Percentiles rank a stretch among this genome's conserved stretches.
Conservation (phyloP, 225 moss, liverwort and hornwort species). For the Pseudisothecium myosuroides region DNA sequence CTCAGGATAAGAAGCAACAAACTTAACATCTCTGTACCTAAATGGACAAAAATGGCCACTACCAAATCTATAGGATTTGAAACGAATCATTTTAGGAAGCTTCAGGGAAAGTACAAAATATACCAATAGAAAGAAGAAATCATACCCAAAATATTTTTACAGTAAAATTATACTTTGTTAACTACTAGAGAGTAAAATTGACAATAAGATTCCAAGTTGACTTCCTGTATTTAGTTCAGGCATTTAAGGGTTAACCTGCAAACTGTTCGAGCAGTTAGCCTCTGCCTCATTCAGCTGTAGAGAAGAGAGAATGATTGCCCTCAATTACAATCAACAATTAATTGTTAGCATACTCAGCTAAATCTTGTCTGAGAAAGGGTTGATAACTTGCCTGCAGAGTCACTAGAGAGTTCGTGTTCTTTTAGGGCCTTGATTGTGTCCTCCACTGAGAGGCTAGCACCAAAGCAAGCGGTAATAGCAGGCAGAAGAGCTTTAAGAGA, state of each 20-base stretch:
- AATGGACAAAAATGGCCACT: neutral
- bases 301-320: neutral
- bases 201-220: neutral
- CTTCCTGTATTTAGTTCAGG: neutral
- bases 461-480: slow-evolving; percentile 71
- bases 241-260: neutral
- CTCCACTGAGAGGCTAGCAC: slow-evolving; percentile 34
- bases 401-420: slow-evolving; percentile 37
- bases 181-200: neutral
- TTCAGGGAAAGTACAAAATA: neutral
- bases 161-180: neutral
- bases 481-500: slow-evolving; percentile 58
- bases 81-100: neutral
- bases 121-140: neutral
- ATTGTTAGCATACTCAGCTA: neutral
- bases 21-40: neutral
- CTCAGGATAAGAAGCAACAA: neutral
- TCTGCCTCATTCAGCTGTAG: neutral
- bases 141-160: too few relatives aligned
- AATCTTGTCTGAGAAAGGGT: neutral
- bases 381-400: slow-evolving; percentile 42
- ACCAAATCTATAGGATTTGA: neutral
- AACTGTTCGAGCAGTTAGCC: neutral
- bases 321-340: neutral
- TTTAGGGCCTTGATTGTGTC: slow-evolving; percentile 56